These are phyloP conservation scores for Leccinum subgranulosum DNA, from an alignment of 768 basidiomycete species.

Conservation along the genomic window DNA sequence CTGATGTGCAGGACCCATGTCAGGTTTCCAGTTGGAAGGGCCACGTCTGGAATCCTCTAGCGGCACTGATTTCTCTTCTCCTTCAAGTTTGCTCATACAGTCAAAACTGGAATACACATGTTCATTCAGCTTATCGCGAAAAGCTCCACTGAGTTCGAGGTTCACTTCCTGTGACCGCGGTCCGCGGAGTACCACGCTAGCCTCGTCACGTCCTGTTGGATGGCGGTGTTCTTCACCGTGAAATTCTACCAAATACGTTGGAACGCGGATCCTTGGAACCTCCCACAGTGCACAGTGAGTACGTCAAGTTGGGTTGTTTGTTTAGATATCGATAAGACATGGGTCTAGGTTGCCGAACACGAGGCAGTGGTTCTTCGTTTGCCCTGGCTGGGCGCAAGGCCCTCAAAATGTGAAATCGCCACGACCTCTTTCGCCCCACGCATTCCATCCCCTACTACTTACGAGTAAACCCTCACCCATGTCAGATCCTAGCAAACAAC, in stretches of 20 bases:
- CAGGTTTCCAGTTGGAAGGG: not conserved
- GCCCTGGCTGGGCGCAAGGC: not conserved
- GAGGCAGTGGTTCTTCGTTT: not conserved
- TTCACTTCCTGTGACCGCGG: not conserved
- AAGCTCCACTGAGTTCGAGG: not conserved
- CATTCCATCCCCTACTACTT: not conserved
- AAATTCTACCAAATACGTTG: not conserved
- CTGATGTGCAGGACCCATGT: too few species aligned
- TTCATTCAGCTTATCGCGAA: not conserved
- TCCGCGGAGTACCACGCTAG: not conserved
- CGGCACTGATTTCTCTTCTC: too few species aligned
- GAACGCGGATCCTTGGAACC: not conserved
- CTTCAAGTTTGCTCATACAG: too few species aligned
- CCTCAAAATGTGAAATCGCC: not conserved
- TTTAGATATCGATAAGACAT: not conserved
- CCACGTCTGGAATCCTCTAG: too few species aligned
- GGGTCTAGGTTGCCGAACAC: not conserved
- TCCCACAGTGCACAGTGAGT: not conserved
- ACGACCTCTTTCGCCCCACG: not conserved
- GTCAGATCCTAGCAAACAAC: conserved; percentile 8
- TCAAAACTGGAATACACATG: too few species aligned
- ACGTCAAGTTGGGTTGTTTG: not conserved
- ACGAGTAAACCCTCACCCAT: conserved; percentile 1
- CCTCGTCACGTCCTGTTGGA: not conserved
- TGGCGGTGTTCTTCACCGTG: not conserved